Evolutionary conservation across 192 early-diverging fungal genomes (phyloP).

Genomic region (Coemansia sp.): DNA sequence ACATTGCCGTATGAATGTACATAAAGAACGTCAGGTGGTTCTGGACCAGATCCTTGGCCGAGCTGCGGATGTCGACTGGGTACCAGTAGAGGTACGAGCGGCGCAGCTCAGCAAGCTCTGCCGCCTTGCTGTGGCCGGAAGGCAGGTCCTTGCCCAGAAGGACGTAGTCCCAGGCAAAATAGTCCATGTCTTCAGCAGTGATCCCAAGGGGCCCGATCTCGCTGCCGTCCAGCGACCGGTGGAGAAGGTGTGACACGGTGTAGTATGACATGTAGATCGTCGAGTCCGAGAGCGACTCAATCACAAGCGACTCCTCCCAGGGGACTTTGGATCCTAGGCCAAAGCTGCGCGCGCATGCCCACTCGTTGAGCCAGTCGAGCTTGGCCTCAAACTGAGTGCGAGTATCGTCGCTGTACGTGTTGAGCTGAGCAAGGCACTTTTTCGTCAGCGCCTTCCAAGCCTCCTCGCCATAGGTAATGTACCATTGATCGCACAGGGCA

Average conservation of each 20-base stretch:
- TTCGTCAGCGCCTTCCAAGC: constrained; percentile 76
- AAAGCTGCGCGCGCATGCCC: constrained; percentile 94
- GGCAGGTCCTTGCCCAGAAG: constrained; percentile 67
- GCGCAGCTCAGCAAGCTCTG: constrained; percentile 72
- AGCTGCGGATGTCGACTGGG: constrained; percentile 92
- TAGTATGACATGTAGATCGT: constrained; percentile 99
- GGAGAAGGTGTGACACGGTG: constrained; percentile 91
- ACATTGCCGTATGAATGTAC: constrained; percentile 95
- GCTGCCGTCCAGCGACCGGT: constrained; percentile 83
- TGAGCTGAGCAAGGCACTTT: constrained; percentile 76
- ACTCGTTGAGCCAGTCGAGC: constrained; percentile 91
- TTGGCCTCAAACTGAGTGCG: constrained; percentile 82
- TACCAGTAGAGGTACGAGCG: constrained; percentile 98
- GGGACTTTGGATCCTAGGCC: constrained; percentile 92
- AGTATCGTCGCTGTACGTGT: constrained; percentile 78
- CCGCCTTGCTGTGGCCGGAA: constrained; percentile 54
- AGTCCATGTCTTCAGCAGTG: constrained; percentile 82
- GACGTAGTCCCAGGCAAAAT: constrained; percentile 91
- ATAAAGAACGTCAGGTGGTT: constrained; percentile 98
- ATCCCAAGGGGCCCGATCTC: constrained; percentile 75
- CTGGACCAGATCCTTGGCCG: constrained; percentile 95
- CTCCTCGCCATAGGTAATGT: constrained; percentile 94
- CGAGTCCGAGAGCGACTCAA: constrained; percentile 96
- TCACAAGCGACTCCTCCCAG: constrained; percentile 89
- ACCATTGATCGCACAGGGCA: constrained; percentile 96